A percentile compares a stretch with the other conserved stretches of the same genome.
Conservation (phyloP, 2,329 filamentous ascomycete genomes). For the Xylaria sp. region DNA sequence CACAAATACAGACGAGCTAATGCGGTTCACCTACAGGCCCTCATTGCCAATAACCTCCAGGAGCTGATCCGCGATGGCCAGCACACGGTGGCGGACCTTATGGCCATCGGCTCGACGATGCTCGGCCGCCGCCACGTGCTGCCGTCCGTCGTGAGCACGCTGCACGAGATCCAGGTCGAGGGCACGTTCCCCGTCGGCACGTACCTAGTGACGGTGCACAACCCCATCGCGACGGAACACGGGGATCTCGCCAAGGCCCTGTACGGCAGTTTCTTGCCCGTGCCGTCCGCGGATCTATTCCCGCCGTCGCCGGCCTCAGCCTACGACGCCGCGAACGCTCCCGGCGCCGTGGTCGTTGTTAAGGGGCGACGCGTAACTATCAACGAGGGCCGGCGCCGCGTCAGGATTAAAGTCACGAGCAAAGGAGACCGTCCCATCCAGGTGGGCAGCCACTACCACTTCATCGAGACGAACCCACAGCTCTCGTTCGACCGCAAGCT, state of each 20-base stretch:
- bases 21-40: slow-evolving; percentile 62
- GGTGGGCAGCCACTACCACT: slow-evolving; percentile 95
- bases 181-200: slow-evolving; percentile 92
- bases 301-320: slow-evolving; percentile 70
- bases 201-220: slow-evolving; percentile 93
- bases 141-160: slow-evolving; percentile 80
- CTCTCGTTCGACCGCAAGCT: slow-evolving; percentile 86
- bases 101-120: slow-evolving; percentile 90
- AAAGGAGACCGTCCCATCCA: slow-evolving; percentile 91
- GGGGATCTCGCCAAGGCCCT: slow-evolving; percentile 87
- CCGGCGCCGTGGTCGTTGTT: slow-evolving; percentile 83
- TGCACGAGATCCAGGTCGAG: slow-evolving; percentile 90
- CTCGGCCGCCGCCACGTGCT: slow-evolving; percentile 92
- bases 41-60: slow-evolving; percentile 90
- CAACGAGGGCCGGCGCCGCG: slow-evolving; percentile 79
- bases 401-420: slow-evolving; percentile 81
- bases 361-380: slow-evolving; percentile 70
- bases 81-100: slow-evolving; percentile 91
- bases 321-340: slow-evolving; percentile 75
- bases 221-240: slow-evolving; percentile 86
- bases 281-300: slow-evolving; percentile 77
- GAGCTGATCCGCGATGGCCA: slow-evolving; percentile 98
- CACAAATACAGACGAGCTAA: slow-evolving; percentile 14
- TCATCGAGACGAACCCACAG: slow-evolving; percentile 92
- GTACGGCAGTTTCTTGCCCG: slow-evolving; percentile 89